These are phyloP conservation scores for Daldinia childiae DNA, from an alignment of 495 filamentous ascomycete species.

Conservation along the genomic window DNA sequence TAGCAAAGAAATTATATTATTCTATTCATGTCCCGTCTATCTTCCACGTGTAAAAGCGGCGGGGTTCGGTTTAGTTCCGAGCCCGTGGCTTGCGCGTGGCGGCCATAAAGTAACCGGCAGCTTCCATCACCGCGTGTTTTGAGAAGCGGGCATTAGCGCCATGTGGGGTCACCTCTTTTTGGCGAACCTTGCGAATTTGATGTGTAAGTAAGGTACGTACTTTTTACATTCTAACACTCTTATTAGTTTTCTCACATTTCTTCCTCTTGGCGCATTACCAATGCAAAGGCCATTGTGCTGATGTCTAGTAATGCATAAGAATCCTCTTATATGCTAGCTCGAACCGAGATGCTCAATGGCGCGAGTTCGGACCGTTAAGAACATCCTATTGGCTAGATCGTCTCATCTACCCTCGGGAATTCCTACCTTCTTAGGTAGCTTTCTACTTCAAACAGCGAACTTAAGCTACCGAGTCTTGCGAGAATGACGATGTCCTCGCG, in stretches of 20 bases:
- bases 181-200: constrained; percentile 31
- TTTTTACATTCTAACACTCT: too few relatives aligned
- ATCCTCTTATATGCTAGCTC: neutral
- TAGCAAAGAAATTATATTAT: too few relatives aligned
- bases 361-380: neutral
- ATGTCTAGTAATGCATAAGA: neutral
- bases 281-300: too few relatives aligned
- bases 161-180: constrained; percentile 25
- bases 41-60: constrained; percentile 13
- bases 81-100: constrained; percentile 17
- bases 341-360: neutral
- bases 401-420: neutral
- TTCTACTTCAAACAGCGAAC: neutral
- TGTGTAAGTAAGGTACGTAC: neutral
- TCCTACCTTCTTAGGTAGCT: neutral
- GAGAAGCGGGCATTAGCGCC: constrained; percentile 5
- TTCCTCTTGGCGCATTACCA: too few relatives aligned
- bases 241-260: too few relatives aligned
- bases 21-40: too few relatives aligned
- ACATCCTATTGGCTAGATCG: neutral
- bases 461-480: neutral
- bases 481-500: neutral
- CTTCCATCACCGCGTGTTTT: neutral
- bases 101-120: constrained; percentile 10
- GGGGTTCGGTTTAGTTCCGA: constrained; percentile 17